Evolutionary conservation across 208 protist genomes (phyloP), one percentile per base, ranked within the genome.

Genomic region (Leishmania major): DNA sequence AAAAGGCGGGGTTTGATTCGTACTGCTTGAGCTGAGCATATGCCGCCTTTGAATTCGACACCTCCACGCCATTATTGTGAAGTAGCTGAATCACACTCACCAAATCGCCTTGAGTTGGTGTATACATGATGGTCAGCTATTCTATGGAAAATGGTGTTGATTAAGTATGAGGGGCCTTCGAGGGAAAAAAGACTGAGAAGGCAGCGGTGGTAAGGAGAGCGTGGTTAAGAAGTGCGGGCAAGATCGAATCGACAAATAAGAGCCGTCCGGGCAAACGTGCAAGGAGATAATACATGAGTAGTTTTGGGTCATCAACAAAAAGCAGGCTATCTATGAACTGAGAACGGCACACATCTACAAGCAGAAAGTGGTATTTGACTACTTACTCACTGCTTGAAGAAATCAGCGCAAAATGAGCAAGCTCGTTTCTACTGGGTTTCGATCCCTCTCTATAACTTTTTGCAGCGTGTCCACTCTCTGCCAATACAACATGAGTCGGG

Each of bases 11-110:
- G 83, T 97, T 96, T n/a, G 87, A 72, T 75, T 97, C 86, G 80
- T 96, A 95, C 77, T 89, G 82, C 77, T 94, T 93, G 22, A 97
- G 79, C 74, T 95, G 76, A 62, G 94, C 89, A 77, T 97, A 97
- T 8, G 95, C 93, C 60, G 87, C 86, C 73, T 92, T 95, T 49
- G 95, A 94, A 79, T 97, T 97, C 31, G 85, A 79, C 19, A 97
- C 92, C 45, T 87, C 89, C 49, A 97, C 86, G 28, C 94, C 94
- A 84, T 97, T 97, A 72, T 96, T 89, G 75, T 95, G 88, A 74
- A 97, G 87, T 3, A 97, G 87, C 71, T 90, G 81, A 37, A 97
- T 90, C 19, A 97, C 90, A 77, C 78, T 91, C 69, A 91, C 64
- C 71, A 97, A 72, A 64, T 95, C 94, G n/a, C 88, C 83, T 43